A percentile compares a stretch with the other conserved stretches of the same genome.
These are phyloP conservation scores for Lycium ferocissimum DNA, from an alignment of 257 asterid genomes.

Conservation along the genomic window DNA sequence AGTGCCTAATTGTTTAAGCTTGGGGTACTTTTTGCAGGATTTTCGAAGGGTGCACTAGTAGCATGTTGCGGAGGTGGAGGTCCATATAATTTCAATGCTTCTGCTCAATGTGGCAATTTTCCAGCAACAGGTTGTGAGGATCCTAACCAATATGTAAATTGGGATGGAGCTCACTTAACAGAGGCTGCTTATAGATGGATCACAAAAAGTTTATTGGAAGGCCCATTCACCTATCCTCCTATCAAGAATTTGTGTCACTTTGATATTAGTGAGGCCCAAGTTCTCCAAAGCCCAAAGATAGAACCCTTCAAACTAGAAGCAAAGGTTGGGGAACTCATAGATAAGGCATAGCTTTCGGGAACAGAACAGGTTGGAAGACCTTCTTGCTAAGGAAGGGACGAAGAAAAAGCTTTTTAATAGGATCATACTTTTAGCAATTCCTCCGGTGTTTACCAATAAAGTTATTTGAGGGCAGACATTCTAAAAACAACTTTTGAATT, in stretches of 20 bases:
- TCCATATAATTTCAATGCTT: background rate
- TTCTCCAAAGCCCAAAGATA: background rate
- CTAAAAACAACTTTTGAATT: too few relatives aligned
- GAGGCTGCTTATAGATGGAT: constrained; percentile 23
- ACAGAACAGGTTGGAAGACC: too few relatives aligned
- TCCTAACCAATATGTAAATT: background rate
- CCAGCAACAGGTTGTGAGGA: constrained; percentile 22
- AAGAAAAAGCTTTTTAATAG: too few relatives aligned
- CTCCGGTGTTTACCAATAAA: too few relatives aligned
- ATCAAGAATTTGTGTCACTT: background rate
- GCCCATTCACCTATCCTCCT: constrained; percentile 14
- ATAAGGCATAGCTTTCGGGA: too few relatives aligned
- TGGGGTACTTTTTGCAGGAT: background rate
- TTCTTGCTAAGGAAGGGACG: too few relatives aligned
- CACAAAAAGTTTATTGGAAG: constrained; percentile 22
- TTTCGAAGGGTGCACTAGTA: background rate
- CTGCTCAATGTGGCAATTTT: background rate
- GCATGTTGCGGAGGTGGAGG: constrained; percentile 29
- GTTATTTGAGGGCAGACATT: too few relatives aligned
- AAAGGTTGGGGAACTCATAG: too few relatives aligned
- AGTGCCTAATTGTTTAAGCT: too few relatives aligned
- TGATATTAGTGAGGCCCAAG: background rate
- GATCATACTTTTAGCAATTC: too few relatives aligned
- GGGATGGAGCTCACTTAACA: constrained; percentile 30
- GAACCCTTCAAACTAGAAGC: background rate